Conservation (phyloP, 192 early-diverging fungal species). For the Entomortierella lignicola region DNA sequence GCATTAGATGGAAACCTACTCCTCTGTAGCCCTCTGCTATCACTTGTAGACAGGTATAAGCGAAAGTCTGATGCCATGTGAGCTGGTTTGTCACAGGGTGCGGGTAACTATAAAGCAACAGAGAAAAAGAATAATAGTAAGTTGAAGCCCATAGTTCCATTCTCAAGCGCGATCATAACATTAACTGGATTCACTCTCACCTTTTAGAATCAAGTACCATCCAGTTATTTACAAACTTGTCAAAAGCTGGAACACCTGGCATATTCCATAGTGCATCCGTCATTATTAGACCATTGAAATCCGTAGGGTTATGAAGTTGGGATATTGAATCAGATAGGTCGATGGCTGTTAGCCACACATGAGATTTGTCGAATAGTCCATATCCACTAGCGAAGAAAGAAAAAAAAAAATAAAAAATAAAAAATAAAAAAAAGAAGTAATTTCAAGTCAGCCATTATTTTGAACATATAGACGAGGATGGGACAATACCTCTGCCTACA, state of each 20-base stretch:
- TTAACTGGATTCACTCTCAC: too few species aligned
- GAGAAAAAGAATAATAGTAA: background rate
- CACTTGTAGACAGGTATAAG: constrained; percentile 37
- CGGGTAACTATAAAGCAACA: constrained; percentile 18
- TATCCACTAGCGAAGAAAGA: constrained; percentile 7
- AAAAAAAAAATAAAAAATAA: background rate
- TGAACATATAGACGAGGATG: too few species aligned
- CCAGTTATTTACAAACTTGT: constrained; percentile 22
- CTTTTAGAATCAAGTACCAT: background rate
- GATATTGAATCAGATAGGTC: constrained; percentile 26
- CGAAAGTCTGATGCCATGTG: constrained; percentile 46
- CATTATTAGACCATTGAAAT: constrained; percentile 44
- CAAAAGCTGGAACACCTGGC: constrained; percentile 20
- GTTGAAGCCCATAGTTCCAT: background rate
- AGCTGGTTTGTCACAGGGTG: constrained; percentile 11
- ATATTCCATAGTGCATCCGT: constrained; percentile 31
- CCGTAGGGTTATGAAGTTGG: background rate
- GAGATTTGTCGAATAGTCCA: constrained; percentile 14
- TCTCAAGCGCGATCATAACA: too few species aligned
- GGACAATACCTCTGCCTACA: too few species aligned
- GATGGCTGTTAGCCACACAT: constrained; percentile 41
- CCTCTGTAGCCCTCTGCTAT: constrained; percentile 25
- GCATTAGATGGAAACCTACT: constrained; percentile 11
- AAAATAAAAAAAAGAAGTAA: too few species aligned
- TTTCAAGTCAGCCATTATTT: too few species aligned